Evolutionary conservation across 352 stramenopile species (phyloP).

Genomic region (Phytophthora idaei): DNA sequence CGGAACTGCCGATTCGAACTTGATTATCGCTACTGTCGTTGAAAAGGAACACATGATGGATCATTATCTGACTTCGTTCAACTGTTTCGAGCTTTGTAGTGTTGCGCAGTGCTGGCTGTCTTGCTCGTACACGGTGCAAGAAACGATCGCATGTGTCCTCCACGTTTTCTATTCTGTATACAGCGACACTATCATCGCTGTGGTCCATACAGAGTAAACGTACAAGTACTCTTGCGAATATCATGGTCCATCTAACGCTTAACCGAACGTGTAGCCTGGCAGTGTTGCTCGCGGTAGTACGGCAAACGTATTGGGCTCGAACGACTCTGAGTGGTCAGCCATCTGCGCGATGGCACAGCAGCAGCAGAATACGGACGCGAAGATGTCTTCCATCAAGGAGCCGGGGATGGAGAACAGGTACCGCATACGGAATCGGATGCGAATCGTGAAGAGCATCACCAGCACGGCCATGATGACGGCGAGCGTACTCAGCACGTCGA

Average conservation of each 20-base stretch:
- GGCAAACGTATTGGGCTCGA: constrained; percentile 36
- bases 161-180: constrained; percentile 26
- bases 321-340: constrained; percentile 54
- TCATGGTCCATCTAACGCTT: background rate
- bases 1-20: background rate
- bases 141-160: constrained; percentile 1
- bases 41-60: background rate
- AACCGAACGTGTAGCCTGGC: constrained; percentile 49
- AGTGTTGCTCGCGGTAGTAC: constrained; percentile 44
- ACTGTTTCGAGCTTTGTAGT: constrained; percentile 2
- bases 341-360: constrained; percentile 60
- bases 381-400: constrained; percentile 43
- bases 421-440: constrained; percentile 60
- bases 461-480: constrained; percentile 39
- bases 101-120: background rate
- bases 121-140: background rate
- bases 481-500: constrained; percentile 39
- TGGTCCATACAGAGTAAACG: constrained; percentile 10
- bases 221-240: constrained; percentile 7
- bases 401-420: constrained; percentile 61
- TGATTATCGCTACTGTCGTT: background rate
- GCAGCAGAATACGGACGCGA: constrained; percentile 40
- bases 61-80: constrained; percentile 11
- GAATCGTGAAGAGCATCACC: constrained; percentile 40
- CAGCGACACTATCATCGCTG: background rate